These are phyloP conservation scores for Aphanomyces invadans DNA, from an alignment of 352 stramenopile species.

Conservation along the genomic window DNA sequence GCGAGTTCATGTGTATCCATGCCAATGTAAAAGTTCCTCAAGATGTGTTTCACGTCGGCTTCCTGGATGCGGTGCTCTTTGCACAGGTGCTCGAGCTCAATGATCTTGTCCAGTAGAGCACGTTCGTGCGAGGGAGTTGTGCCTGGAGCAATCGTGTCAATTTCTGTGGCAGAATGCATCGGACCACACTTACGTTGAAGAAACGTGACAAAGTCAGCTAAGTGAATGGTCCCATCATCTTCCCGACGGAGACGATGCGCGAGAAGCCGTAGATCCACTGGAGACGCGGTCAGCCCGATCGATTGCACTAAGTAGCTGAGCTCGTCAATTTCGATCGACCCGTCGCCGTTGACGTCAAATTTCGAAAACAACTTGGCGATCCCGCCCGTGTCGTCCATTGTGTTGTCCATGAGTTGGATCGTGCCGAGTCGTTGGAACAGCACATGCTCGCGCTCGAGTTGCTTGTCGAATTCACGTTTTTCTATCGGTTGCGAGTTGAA, in stretches of 20 bases:
- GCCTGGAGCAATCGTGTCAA: neutral
- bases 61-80: constrained; percentile 15
- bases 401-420: constrained; percentile 8
- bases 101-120: neutral
- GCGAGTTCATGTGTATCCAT: constrained; percentile 11
- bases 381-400: constrained; percentile 1
- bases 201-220: constrained; percentile 12
- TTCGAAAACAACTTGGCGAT: constrained; percentile 18
- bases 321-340: constrained; percentile 19
- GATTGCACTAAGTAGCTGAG: constrained; percentile 3
- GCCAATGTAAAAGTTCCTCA: neutral
- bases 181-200: neutral
- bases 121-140: neutral
- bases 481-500: neutral
- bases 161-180: neutral
- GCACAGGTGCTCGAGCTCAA: constrained; percentile 14
- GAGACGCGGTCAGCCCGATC: constrained; percentile 1
- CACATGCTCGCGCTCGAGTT: neutral
- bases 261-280: constrained; percentile 9
- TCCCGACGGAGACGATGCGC: neutral
- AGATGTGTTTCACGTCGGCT: constrained; percentile 4
- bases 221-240: neutral
- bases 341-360: constrained; percentile 28
- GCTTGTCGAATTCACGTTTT: neutral
- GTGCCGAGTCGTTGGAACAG: constrained; percentile 7